These are phyloP conservation scores for Botrytis deweyae DNA, from an alignment of 2,329 filamentous ascomycete species.

Conservation along the genomic window DNA sequence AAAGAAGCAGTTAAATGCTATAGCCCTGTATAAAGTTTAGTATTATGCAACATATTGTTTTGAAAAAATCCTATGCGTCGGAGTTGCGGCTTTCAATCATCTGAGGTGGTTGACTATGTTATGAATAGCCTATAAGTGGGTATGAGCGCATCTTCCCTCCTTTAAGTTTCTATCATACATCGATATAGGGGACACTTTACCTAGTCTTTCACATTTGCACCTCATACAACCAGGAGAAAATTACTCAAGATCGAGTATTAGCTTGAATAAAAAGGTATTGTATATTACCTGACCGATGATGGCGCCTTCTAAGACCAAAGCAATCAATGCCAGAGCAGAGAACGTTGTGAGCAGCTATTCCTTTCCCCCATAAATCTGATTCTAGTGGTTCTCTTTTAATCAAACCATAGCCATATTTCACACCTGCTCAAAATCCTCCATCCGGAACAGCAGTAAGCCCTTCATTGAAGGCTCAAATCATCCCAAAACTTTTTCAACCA, in stretches of 20 bases:
- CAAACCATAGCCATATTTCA: constrained; percentile 43
- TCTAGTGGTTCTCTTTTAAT: background rate
- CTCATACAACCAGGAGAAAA: background rate
- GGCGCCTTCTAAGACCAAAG: background rate
- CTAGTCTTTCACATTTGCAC: background rate
- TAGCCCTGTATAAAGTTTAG: no score
- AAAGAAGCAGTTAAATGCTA: no score
- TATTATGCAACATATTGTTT: no score
- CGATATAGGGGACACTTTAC: rapidly evolving
- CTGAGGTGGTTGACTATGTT: no score
- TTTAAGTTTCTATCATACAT: background rate
- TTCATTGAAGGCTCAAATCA: constrained; percentile 43
- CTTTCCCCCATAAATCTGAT: background rate
- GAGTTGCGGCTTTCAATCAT: no score
- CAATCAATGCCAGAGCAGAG: background rate
- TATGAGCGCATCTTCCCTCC: background rate
- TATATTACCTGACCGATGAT: background rate
- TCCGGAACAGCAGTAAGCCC: constrained; percentile 46
- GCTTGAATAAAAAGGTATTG: background rate
- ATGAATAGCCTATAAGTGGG: no score
- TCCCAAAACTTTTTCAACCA: no score
- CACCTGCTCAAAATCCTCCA: constrained; percentile 47
- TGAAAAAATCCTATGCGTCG: no score
- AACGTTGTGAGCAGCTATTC: background rate
- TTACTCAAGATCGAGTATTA: background rate